phyloP scores from a whole-genome alignment of 2,329 filamentous ascomycete genomes.

The Eurotiales sp. region DNA sequence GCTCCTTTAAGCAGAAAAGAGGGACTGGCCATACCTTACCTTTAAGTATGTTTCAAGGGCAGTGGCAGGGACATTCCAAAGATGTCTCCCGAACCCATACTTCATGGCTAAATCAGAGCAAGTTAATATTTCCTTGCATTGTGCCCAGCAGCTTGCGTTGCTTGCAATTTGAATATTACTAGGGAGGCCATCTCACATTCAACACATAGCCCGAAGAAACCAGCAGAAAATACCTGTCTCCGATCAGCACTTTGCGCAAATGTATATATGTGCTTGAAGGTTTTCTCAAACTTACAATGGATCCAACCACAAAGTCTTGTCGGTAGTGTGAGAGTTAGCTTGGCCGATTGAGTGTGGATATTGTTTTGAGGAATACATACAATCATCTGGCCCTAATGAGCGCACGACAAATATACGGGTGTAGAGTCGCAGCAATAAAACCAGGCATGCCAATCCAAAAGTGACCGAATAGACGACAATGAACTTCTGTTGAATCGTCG shows the following conservation, averaged over 20 bases:
- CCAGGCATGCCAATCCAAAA: not conserved
- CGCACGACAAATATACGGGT: not conserved
- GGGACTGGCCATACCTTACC: not conserved
- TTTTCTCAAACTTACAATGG: not conserved
- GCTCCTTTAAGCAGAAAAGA: not conserved
- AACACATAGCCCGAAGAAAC: not conserved
- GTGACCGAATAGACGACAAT: conserved; percentile 1
- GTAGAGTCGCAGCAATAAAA: not conserved
- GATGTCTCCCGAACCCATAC: not conserved
- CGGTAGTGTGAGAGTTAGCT: not conserved
- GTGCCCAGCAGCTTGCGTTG: too few species aligned
- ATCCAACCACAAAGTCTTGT: not conserved
- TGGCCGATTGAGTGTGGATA: too few species aligned
- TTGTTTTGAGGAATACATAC: not conserved
- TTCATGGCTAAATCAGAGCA: not conserved
- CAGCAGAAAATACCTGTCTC: not conserved
- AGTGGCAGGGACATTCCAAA: not conserved
- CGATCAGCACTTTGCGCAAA: not conserved
- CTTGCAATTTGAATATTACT: not conserved
- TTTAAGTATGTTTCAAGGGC: not conserved
- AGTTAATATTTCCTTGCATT: too few species aligned
- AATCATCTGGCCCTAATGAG: not conserved
- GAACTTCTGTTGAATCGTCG: not conserved
- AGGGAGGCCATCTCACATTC: not conserved
- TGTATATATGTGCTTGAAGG: not conserved